Conservation (phyloP, 768 basidiomycete genomes). For the Mycena latifolia region DNA sequence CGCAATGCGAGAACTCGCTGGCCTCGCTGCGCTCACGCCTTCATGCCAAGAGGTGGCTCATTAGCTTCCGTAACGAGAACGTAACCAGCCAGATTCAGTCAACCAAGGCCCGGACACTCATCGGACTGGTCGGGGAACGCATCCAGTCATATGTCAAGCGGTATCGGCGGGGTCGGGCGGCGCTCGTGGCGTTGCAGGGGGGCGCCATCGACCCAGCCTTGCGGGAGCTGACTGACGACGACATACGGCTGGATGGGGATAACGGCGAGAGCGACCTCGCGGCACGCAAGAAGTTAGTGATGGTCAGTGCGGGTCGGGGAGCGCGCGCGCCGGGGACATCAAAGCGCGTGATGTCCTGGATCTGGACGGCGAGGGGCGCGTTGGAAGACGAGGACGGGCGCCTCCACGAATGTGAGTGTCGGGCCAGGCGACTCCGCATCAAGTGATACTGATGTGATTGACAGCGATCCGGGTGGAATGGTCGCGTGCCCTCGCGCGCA, state of each 20-base stretch:
- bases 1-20: not conserved
- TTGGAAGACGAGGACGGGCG: not conserved
- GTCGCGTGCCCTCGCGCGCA: not conserved
- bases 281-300: slow-evolving; percentile 7
- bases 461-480: not conserved
- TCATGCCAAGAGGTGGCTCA: slow-evolving; percentile 20
- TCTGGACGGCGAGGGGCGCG: slow-evolving; percentile 5
- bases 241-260: slow-evolving; percentile 2
- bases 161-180: not conserved
- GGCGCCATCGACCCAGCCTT: not conserved
- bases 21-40: not conserved
- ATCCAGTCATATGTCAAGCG: not conserved
- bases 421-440: too few relatives aligned
- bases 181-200: not conserved
- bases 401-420: slow-evolving; percentile 12
- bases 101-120: not conserved
- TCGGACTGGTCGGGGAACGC: not conserved
- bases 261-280: not conserved
- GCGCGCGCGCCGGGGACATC: not conserved
- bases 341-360: slow-evolving; percentile 23
- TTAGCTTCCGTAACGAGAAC: slow-evolving; percentile 17
- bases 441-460: too few relatives aligned
- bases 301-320: not conserved
- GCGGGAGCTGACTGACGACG: not conserved
- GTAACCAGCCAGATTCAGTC: not conserved